Evolutionary conservation across 768 basidiomycete genomes (phyloP), one percentile per base, ranked within the genome.

Genomic region (Tulasnella sp.): DNA sequence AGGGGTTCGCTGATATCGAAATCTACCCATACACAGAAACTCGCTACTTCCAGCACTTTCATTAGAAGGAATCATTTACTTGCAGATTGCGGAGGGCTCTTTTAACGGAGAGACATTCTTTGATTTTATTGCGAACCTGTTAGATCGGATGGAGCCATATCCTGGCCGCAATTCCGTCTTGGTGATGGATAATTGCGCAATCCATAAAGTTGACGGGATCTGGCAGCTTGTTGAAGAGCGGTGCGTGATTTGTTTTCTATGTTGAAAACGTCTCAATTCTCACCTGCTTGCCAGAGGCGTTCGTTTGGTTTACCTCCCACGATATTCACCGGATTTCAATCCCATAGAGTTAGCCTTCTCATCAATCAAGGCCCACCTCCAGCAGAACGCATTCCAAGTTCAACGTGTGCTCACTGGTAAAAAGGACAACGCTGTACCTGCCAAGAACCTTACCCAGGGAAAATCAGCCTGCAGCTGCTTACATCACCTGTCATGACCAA

Each of bases 161-260:
- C 84, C 84, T 11, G 80, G 40, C 20, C 73, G 60, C 8, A 84
- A 84, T 60, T 86, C 85, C 79, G 85, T 88, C 42, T 80, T 88
- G 16, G 80, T 87, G 6, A 81, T 85, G 83, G 86, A 88, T 77
- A 88, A 87, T 81, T 88, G 87, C 72, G 74, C 74, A 0, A 75
- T 75, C 22, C 74, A 75, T 31, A 75, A 75, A 75, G 74, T 75
- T 14, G 74, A 75, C 9, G 46, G 74, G 18, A 75, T 81, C 3
- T 18, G 22, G 7, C 41, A 75, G 40, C 41, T 75, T 20, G 22
- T 42, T 28, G 74, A 75, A 40, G 74, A 48, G 24, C 41, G 74
- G 74, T 75, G 22, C 3, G 58, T 46, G 46, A 46, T 46, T 14
- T 18, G 46, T 1, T 14, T 46, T 46, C 16, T 3, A 46, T 18